These are phyloP conservation scores for Fraxinus baroniana DNA, from an alignment of 305 asterid species.

Conservation along the genomic window DNA sequence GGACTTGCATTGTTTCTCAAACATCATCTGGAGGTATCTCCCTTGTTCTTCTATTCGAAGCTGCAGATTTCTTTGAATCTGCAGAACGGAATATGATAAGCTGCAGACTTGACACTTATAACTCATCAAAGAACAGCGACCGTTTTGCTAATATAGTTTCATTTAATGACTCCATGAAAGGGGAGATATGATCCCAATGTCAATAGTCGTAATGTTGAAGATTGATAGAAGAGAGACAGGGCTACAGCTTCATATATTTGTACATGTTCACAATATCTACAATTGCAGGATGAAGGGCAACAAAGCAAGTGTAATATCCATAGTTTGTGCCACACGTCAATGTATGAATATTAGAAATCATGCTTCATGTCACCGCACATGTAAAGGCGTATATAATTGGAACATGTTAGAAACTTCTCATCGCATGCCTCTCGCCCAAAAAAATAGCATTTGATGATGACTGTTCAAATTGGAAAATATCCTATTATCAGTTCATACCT, in stretches of 20 bases:
- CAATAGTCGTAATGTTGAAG: not conserved
- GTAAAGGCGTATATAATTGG: not conserved
- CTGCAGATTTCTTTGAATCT: conserved; percentile 92
- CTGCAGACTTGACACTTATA: not conserved
- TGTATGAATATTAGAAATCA: not conserved
- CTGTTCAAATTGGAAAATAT: not conserved
- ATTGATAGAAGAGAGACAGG: not conserved
- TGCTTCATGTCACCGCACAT: not conserved
- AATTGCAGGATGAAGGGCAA: conserved; percentile 9
- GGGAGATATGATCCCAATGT: not conserved
- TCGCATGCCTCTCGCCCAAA: not conserved
- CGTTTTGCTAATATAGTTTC: not conserved
- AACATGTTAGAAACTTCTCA: not conserved
- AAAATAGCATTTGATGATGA: not conserved
- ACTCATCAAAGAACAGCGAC: not conserved
- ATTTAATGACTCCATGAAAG: not conserved
- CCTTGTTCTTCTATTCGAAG: conserved; percentile 94
- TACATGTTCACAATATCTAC: not conserved
- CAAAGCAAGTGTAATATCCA: not conserved
- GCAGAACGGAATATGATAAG: conserved; percentile 22
- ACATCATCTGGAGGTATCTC: conserved; percentile 72
- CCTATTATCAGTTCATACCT: conserved; percentile 43
- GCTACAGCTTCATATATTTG: not conserved
- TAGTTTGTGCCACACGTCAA: not conserved
- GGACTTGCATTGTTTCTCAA: conserved; percentile 77